phyloP scores from a whole-genome alignment of 2,329 filamentous ascomycete species.

The Bipolaris sorokiniana region DNA sequence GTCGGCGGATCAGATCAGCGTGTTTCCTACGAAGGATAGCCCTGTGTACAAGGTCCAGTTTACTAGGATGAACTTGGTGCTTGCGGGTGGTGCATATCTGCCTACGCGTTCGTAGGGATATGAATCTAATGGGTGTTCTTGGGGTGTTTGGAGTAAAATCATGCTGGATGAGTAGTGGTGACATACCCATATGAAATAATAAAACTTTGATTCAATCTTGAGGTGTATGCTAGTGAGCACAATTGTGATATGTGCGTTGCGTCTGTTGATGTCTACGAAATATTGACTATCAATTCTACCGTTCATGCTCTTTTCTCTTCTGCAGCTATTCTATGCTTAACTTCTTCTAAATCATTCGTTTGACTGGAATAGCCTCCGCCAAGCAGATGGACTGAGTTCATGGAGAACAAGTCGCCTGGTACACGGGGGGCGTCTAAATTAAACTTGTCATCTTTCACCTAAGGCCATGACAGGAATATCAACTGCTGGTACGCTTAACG shows the following conservation, averaged over 20 bases:
- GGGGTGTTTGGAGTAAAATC: background rate
- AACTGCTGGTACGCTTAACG: background rate
- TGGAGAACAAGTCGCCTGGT: background rate
- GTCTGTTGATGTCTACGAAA: background rate
- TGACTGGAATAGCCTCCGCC: too few species aligned
- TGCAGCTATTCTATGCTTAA: background rate
- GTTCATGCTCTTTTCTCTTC: background rate
- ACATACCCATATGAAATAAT: slow-evolving; percentile 9
- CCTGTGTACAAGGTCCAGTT: slow-evolving; percentile 93
- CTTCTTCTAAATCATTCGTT: background rate
- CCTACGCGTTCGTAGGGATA: slow-evolving; percentile 43
- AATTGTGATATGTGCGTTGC: too few species aligned
- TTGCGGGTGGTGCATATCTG: slow-evolving; percentile 77
- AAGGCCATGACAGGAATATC: background rate
- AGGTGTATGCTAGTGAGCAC: background rate
- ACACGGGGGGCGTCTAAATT: background rate
- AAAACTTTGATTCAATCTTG: too few species aligned
- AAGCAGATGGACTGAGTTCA: too few species aligned
- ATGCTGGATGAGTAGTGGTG: slow-evolving; percentile 3
- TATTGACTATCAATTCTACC: background rate
- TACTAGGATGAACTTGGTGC: slow-evolving; percentile 91
- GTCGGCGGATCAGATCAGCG: slow-evolving; percentile 90
- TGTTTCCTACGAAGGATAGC: slow-evolving; percentile 94
- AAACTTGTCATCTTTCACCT: background rate
- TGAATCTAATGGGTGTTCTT: background rate